phyloP scores from a whole-genome alignment of 768 basidiomycete genomes.

The Amanita molliuscula region DNA sequence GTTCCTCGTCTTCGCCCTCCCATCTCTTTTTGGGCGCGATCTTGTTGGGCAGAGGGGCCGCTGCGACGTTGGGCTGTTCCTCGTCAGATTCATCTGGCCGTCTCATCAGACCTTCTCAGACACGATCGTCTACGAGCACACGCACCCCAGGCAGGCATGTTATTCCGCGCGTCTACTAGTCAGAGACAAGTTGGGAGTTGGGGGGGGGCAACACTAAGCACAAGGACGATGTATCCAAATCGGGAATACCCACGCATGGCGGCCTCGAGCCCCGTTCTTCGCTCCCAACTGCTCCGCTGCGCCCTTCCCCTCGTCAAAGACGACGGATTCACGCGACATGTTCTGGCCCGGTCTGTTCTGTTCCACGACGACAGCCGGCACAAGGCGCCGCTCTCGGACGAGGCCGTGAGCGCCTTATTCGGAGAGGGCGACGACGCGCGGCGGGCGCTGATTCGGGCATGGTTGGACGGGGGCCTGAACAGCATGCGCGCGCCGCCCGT shows the following conservation, averaged over 20 bases:
- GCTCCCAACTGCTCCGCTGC: slow-evolving; percentile 40
- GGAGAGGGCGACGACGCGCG: slow-evolving; percentile 60
- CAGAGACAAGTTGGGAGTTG: too few species aligned
- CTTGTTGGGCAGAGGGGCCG: slow-evolving; percentile 17
- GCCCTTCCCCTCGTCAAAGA: slow-evolving; percentile 54
- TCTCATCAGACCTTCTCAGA: neutral
- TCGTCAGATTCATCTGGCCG: slow-evolving; percentile 30
- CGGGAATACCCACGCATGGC: neutral
- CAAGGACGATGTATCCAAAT: too few species aligned
- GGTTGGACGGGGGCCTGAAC: slow-evolving; percentile 56
- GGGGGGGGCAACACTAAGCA: too few species aligned
- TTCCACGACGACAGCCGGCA: slow-evolving; percentile 33
- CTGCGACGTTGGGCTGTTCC: slow-evolving; percentile 12
- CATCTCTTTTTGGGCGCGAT: slow-evolving; percentile 46
- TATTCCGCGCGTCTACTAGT: neutral
- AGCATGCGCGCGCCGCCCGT: slow-evolving; percentile 30
- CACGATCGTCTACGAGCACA: neutral
- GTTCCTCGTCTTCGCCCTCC: slow-evolving; percentile 90
- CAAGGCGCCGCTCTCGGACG: slow-evolving; percentile 53
- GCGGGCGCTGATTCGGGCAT: slow-evolving; percentile 55
- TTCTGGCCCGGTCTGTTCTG: slow-evolving; percentile 56
- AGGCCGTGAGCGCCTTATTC: slow-evolving; percentile 64
- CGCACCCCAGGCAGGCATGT: slow-evolving; percentile 37
- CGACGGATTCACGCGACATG: slow-evolving; percentile 67
- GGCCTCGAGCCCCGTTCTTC: slow-evolving; percentile 9